A percentile compares a stretch with the other conserved stretches of the same genome.
phyloP scores from a whole-genome alignment of 805 yeast genomes.

The Cyberlindnera mycetangii region DNA sequence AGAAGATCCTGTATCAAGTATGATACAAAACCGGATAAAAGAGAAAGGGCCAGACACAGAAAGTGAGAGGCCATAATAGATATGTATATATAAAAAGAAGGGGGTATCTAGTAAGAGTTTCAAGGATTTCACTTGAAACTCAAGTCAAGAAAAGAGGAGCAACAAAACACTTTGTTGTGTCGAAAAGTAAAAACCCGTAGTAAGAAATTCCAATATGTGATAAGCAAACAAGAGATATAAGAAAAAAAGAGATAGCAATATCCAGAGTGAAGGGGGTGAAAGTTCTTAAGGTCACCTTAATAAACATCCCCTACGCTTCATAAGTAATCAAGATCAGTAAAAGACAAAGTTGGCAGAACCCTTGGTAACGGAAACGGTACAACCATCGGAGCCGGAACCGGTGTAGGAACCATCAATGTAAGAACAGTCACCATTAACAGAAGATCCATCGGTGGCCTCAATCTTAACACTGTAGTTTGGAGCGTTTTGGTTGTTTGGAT shows the following conservation, averaged over 20 bases:
- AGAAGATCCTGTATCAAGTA: background rate
- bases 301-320: background rate
- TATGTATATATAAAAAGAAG: too few species aligned
- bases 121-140: too few species aligned
- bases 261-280: background rate
- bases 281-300: too few species aligned
- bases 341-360: slow-evolving; percentile 64
- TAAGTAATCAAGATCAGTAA: slow-evolving; percentile 29
- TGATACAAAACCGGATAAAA: background rate
- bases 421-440: slow-evolving; percentile 65
- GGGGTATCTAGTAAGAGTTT: background rate
- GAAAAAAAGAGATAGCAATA: background rate
- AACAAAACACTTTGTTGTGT: background rate
- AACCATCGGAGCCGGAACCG: slow-evolving; percentile 70
- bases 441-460: slow-evolving; percentile 62
- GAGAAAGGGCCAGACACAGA: background rate
- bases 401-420: slow-evolving; percentile 76
- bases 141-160: background rate
- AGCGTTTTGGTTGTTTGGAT: slow-evolving; percentile 78
- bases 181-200: slow-evolving; percentile 1
- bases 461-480: slow-evolving; percentile 74
- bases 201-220: background rate
- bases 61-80: background rate
- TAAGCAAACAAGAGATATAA: background rate
- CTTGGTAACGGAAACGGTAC: slow-evolving; percentile 65